Evolutionary conservation across 148 eudicot species (phyloP).

Genomic region (Limonium bicolor): DNA sequence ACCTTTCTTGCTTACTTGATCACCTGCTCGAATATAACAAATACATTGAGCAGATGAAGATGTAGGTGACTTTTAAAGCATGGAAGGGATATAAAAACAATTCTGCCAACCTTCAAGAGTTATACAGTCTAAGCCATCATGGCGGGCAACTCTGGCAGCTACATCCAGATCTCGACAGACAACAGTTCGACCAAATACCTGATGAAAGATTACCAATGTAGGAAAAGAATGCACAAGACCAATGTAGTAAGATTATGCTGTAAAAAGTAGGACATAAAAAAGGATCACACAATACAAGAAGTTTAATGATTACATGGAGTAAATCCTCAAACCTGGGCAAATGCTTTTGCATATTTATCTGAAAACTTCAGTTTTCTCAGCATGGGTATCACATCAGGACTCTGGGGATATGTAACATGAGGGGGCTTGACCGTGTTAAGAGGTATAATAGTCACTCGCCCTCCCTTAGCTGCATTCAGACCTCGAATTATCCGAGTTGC

Average conservation of each 20-base stretch:
- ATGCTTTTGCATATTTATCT: constrained; percentile 38
- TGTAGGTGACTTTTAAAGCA: too few species aligned
- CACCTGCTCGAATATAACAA: constrained; percentile 40
- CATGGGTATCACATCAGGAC: constrained; percentile 71
- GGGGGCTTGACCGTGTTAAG: constrained; percentile 90
- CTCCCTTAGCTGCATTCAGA: constrained; percentile 67
- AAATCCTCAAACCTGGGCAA: constrained; percentile 53
- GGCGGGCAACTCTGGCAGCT: constrained; percentile 85
- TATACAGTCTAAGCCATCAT: constrained; percentile 86
- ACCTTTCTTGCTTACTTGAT: constrained; percentile 99
- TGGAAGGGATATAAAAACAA: too few species aligned
- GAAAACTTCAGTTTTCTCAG: constrained; percentile 51
- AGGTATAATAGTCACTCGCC: constrained; percentile 94
- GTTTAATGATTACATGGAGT: neutral
- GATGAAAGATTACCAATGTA: too few species aligned
- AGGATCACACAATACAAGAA: neutral
- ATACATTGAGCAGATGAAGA: too few species aligned
- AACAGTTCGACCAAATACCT: constrained; percentile 94
- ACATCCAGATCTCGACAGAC: constrained; percentile 91
- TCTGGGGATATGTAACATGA: constrained; percentile 53
- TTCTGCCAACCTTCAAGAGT: constrained; percentile 73
- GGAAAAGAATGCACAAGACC: too few species aligned
- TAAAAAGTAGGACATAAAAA: neutral
- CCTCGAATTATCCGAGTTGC: constrained; percentile 71
- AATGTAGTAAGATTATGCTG: neutral